Evolutionary conservation across 2,329 filamentous ascomycete genomes (phyloP).

Genomic region (Claviceps africana): DNA sequence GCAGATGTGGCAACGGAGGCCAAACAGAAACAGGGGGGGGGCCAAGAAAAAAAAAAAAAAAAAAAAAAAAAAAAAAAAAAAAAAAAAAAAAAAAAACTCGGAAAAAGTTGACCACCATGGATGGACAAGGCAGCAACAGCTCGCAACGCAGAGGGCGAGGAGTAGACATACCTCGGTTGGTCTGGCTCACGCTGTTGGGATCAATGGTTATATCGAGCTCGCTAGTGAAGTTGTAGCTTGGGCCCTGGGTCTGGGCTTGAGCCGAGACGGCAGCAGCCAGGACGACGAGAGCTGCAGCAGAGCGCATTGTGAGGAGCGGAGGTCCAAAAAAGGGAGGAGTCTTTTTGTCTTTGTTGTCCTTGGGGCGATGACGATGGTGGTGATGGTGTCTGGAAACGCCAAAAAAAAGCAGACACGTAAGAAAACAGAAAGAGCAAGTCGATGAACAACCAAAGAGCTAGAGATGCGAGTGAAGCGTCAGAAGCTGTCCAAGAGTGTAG

Average conservation of each 20-base stretch:
- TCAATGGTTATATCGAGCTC: constrained; percentile 29
- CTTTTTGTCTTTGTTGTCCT: neutral
- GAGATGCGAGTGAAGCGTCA: constrained; percentile 4
- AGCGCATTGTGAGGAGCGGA: constrained; percentile 23
- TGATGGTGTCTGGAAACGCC: neutral
- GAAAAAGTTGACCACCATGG: too few relatives aligned
- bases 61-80: too few relatives aligned
- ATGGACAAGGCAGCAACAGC: neutral
- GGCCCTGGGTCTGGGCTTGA: constrained; percentile 19
- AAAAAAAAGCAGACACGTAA: neutral
- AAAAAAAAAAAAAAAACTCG: neutral
- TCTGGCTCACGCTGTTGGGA: constrained; percentile 19
- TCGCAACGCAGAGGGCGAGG: neutral
- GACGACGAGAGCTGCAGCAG: constrained; percentile 25
- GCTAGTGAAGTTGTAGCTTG: constrained; percentile 25
- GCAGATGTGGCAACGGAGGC: too few relatives aligned
- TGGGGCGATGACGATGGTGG: neutral
- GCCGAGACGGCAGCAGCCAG: constrained; percentile 32
- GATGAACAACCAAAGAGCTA: constrained; percentile 2
- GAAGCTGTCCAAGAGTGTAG: constrained; percentile 2
- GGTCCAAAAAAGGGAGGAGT: neutral
- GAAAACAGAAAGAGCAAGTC: constrained; percentile 1
- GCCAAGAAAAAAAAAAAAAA: too few relatives aligned
- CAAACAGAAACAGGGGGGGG: too few relatives aligned
- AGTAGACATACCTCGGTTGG: constrained; percentile 24